Conservation (phyloP, 495 filamentous ascomycete genomes). For the Talaromyces adpressus region DNA sequence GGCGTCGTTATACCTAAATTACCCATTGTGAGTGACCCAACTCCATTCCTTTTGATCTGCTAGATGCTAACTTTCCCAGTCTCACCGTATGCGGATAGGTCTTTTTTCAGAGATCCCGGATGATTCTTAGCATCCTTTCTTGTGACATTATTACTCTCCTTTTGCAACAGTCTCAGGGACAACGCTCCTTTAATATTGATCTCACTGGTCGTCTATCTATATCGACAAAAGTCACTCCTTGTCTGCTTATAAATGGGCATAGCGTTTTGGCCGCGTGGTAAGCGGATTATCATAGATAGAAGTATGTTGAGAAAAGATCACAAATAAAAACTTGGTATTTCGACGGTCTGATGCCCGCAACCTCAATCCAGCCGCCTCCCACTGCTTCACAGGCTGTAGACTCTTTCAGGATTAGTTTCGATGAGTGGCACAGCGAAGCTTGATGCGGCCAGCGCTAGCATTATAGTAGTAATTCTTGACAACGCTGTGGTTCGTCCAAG, state of each 20-base stretch:
- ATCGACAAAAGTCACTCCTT: not conserved
- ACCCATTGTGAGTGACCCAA: slow-evolving; percentile 64
- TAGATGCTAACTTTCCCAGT: slow-evolving; percentile 27
- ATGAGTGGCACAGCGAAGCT: too few species aligned
- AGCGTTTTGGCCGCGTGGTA: not conserved
- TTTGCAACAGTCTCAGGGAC: slow-evolving; percentile 4
- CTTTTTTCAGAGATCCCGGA: slow-evolving; percentile 37
- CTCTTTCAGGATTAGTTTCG: too few species aligned
- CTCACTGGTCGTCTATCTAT: not conserved
- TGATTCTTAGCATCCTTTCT: slow-evolving; percentile 27
- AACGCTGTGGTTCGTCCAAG: too few species aligned
- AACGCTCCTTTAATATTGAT: not conserved
- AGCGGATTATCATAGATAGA: not conserved
- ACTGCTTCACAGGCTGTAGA: too few species aligned
- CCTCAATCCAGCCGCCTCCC: too few species aligned
- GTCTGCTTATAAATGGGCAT: not conserved
- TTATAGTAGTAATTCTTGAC: too few species aligned
- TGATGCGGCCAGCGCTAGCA: too few species aligned
- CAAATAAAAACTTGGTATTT: not conserved
- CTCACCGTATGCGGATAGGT: slow-evolving; percentile 44
- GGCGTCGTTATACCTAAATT: slow-evolving; percentile 93
- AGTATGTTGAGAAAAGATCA: not conserved
- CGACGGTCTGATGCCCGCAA: too few species aligned
- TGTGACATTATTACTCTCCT: slow-evolving; percentile 12
- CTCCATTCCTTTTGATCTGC: not conserved